Evolutionary conservation across 257 asterid genomes (phyloP).

Genomic region (Ophiorrhiza pumila): DNA sequence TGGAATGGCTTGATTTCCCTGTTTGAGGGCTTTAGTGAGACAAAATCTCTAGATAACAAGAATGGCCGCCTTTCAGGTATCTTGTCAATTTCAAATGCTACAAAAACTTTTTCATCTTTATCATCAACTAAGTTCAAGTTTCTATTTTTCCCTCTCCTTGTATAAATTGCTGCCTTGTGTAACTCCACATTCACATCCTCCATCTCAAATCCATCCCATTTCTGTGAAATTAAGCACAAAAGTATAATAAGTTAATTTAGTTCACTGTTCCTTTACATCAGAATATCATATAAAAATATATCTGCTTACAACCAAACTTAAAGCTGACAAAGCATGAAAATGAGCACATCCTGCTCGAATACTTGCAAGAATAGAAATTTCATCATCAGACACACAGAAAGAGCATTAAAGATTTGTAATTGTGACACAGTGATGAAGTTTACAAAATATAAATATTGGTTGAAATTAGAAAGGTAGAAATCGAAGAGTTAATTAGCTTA

Average conservation of each 20-base stretch:
- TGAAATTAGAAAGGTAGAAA: background rate
- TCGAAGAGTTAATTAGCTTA: background rate
- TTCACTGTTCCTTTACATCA: background rate
- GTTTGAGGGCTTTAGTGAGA: conserved; percentile 15
- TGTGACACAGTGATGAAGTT: no score
- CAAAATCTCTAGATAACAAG: conserved; percentile 26
- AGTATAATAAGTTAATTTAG: background rate
- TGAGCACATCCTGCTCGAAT: background rate
- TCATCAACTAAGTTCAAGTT: background rate
- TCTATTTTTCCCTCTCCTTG: background rate
- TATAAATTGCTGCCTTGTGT: conserved; percentile 20
- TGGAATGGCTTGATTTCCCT: conserved; percentile 15
- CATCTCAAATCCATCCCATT: conserved; percentile 31
- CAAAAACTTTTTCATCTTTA: conserved; percentile 20
- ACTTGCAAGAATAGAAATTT: background rate
- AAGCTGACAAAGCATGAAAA: background rate
- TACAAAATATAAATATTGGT: background rate
- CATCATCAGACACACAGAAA: no score
- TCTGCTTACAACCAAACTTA: background rate
- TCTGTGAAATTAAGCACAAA: conserved; percentile 15
- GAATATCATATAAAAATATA: background rate
- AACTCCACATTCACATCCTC: conserved; percentile 22
- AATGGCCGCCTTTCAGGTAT: conserved; percentile 22
- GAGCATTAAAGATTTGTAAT: no score
- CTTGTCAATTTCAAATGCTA: conserved; percentile 25